Base-by-base conservation (phyloP, 1,139 yeast genomes). In the Geotrichum carabidarum region DNA sequence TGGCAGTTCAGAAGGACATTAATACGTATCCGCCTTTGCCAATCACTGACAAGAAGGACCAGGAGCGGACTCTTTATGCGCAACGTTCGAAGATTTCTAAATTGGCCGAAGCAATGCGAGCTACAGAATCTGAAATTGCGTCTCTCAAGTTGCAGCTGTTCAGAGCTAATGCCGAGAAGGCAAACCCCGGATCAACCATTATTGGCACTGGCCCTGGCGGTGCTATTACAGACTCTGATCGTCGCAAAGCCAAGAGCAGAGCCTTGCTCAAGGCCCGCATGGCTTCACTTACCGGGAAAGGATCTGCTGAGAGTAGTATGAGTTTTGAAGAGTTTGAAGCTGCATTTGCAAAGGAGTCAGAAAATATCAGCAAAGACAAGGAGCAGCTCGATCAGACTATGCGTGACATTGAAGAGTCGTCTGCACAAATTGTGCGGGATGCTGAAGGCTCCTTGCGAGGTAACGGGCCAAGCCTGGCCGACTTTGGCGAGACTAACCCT, bases 231-330 rank as follows among this genome's bases (percentile, higher is more conserved):
- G 96, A 88, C 38, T 72, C 81, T 14, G 97, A 91, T 65, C 78
- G 86, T 57, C 79, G 86, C 57, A 86, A 86, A 64, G 93, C 90
- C 48, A 84, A 80, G 63, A 83, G 88, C 45, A 84, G 86, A 64
- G 93, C 93, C 48, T 71, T 83, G 57, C 75, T 91, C 61, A 84
- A 83, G 61, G 86, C 91, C 46, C 78, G 95, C 61, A 90, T 91
- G 95, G 95, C 96, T 15, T 89, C 93, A 6, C 76, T 93, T 62
- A 90, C 97, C 0, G 98, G 97, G 1, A 83, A 82, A 59, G 70
- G 74, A 5, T 74, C 76, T 53, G 71, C 78, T n/a, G 61, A 60
- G 14, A 27, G 27, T 14, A 42, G n/a, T 7, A 22, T 15, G 14
- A 47, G 45, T 34, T 70, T 76, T 54, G 84, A 80, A 54, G 72